These are phyloP conservation scores for Phlyctochytrium planicorne DNA, from an alignment of 192 early-diverging fungal species.

Conservation along the genomic window DNA sequence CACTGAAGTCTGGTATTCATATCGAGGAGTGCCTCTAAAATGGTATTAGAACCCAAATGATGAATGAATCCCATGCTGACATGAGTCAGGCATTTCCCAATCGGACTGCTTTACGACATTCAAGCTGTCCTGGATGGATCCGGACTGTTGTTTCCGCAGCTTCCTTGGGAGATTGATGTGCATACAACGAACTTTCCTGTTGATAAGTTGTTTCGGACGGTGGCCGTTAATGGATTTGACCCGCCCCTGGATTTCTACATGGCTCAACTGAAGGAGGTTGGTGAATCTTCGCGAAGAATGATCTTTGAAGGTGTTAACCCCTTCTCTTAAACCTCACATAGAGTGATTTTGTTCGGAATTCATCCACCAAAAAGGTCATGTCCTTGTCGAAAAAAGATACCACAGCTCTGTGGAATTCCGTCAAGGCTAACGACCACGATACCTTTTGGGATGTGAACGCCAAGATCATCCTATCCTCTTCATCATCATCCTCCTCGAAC, in stretches of 20 bases:
- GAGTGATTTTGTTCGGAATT: slow-evolving; percentile 82
- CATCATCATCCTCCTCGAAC: background rate
- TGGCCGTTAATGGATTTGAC: slow-evolving; percentile 49
- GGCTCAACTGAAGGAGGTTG: slow-evolving; percentile 81
- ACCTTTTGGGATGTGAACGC: slow-evolving; percentile 66
- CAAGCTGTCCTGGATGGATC: slow-evolving; percentile 16
- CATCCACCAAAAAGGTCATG: slow-evolving; percentile 83
- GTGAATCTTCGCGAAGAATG: background rate
- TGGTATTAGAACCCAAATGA: slow-evolving; percentile 11
- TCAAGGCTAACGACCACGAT: slow-evolving; percentile 37
- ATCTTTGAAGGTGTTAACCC: too few species aligned
- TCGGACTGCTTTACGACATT: slow-evolving; percentile 80
- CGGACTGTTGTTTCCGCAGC: slow-evolving; percentile 11
- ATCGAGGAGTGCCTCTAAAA: slow-evolving; percentile 21
- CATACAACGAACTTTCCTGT: slow-evolving; percentile 73
- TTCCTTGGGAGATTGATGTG: slow-evolving; percentile 80
- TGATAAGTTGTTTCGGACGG: slow-evolving; percentile 57
- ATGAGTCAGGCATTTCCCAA: slow-evolving; percentile 74
- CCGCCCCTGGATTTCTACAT: slow-evolving; percentile 76
- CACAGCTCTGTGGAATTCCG: slow-evolving; percentile 73
- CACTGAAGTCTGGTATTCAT: slow-evolving; percentile 14
- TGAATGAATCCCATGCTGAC: background rate
- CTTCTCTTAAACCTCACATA: too few species aligned
- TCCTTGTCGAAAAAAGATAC: slow-evolving; percentile 80
- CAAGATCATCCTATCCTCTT: slow-evolving; percentile 42